Evolutionary conservation across 176 grass and related monocot species (phyloP).

Genomic region (Hsuehochloa calcarea): DNA sequence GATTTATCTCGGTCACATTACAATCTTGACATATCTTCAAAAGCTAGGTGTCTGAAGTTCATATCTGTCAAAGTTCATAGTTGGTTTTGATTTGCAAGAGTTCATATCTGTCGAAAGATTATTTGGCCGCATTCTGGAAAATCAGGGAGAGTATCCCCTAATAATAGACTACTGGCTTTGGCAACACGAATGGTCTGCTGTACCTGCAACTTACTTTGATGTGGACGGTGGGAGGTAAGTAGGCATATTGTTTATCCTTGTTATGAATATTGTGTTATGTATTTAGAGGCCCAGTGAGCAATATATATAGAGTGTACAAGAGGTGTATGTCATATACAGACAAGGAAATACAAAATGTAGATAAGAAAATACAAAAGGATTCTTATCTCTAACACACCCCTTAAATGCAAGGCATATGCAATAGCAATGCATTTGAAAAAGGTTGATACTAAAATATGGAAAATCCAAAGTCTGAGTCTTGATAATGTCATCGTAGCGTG

Average conservation of each 20-base stretch:
- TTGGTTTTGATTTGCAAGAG: conserved; percentile 16
- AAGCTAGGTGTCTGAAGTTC: conserved; percentile 4
- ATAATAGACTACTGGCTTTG: background rate
- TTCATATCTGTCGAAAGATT: conserved; percentile 7
- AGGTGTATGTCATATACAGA: too few relatives aligned
- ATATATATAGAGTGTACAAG: too few relatives aligned
- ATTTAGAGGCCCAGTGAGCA: too few relatives aligned
- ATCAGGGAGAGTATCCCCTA: background rate
- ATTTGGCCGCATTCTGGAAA: conserved; percentile 8
- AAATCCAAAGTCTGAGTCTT: too few relatives aligned
- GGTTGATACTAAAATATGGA: too few relatives aligned
- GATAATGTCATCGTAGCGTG: too few relatives aligned
- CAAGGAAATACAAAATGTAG: too few relatives aligned
- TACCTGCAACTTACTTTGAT: background rate
- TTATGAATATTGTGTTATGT: too few relatives aligned
- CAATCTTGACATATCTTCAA: background rate
- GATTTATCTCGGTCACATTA: conserved; percentile 1
- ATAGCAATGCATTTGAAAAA: too few relatives aligned
- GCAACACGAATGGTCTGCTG: background rate
- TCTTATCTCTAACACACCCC: too few relatives aligned
- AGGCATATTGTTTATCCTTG: background rate
- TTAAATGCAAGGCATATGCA: too few relatives aligned
- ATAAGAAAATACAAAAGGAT: too few relatives aligned
- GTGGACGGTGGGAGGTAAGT: conserved; percentile 7
- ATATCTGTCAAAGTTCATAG: conserved; percentile 2